Conservation (phyloP, 1,139 yeast genomes). For the Kurtzmaniella quercitrusa region DNA sequence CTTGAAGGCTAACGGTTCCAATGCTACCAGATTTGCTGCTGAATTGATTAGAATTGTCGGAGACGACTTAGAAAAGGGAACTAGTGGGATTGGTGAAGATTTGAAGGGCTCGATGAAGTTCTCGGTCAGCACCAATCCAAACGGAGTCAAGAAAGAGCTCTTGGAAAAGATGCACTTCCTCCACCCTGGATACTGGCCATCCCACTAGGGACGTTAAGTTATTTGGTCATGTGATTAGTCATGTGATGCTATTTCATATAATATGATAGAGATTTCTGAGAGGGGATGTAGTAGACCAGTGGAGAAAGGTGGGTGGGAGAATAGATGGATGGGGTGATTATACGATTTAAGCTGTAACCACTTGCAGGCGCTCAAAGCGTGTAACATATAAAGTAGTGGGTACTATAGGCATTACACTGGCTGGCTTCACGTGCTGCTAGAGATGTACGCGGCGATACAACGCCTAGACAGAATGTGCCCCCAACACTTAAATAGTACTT, state of each 20-base stretch:
- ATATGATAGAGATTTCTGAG: too few species aligned
- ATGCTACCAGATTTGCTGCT: slow-evolving; percentile 77
- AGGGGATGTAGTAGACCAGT: too few species aligned
- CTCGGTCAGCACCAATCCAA: slow-evolving; percentile 76
- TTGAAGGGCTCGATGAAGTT: slow-evolving; percentile 74
- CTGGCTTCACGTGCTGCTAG: too few species aligned
- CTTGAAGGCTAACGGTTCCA: slow-evolving; percentile 78
- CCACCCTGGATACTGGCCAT: slow-evolving; percentile 91
- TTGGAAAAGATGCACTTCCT: slow-evolving; percentile 77
- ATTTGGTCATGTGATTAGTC: not conserved
- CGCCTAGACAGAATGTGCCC: too few species aligned
- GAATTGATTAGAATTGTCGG: slow-evolving; percentile 65
- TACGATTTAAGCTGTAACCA: too few species aligned
- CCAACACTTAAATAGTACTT: too few species aligned
- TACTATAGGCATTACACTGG: too few species aligned
- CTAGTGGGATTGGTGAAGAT: slow-evolving; percentile 55
- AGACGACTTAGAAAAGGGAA: slow-evolving; percentile 52
- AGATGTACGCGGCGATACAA: too few species aligned
- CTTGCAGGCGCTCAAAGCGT: too few species aligned
- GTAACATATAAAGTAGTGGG: too few species aligned
- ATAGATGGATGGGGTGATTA: too few species aligned
- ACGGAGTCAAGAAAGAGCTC: slow-evolving; percentile 68
- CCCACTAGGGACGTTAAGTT: slow-evolving; percentile 7
- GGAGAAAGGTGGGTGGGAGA: too few species aligned
- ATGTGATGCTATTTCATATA: not conserved